Percentiles rank a stretch among this genome's conserved stretches.
phyloP scores from a whole-genome alignment of 345 rosid genomes.

The Cardamine occulta region DNA sequence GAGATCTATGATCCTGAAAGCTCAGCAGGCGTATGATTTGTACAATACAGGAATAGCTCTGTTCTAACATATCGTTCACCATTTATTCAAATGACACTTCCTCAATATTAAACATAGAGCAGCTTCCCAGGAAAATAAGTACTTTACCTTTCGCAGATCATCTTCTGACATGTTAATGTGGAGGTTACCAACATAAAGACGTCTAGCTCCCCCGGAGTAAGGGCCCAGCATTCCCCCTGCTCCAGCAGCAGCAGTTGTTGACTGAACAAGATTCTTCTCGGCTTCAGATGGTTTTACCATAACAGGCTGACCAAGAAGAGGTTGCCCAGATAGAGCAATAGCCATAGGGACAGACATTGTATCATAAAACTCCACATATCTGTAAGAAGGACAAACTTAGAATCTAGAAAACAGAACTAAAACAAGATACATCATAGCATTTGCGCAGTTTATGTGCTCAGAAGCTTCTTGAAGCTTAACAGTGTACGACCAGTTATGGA shows the following conservation, averaged over 20 bases:
- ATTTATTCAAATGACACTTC: neutral
- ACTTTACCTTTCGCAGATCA: slow-evolving; percentile 79
- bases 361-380: slow-evolving; percentile 95
- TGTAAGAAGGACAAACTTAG: slow-evolving; percentile 45
- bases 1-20: neutral
- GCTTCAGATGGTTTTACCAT: slow-evolving; percentile 99
- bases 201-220: slow-evolving; percentile 86
- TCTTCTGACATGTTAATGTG: slow-evolving; percentile 86
- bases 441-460: neutral
- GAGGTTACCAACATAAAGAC: slow-evolving; percentile 92
- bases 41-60: slow-evolving; percentile 5
- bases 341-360: slow-evolving; percentile 99
- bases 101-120: neutral
- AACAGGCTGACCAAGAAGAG: slow-evolving; percentile 90
- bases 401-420: slow-evolving; percentile 27
- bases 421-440: slow-evolving; percentile 10
- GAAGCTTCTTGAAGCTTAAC: slow-evolving; percentile 18
- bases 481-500: neutral
- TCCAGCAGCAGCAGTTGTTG: slow-evolving; percentile 71
- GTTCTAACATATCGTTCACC: neutral
- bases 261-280: slow-evolving; percentile 98
- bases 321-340: slow-evolving; percentile 97
- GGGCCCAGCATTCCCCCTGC: slow-evolving; percentile 67
- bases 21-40: neutral
- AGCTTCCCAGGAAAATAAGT: neutral